These are phyloP conservation scores for Ceratocystis alfenasii DNA, from an alignment of 2,329 filamentous ascomycete genomes.

Conservation along the genomic window DNA sequence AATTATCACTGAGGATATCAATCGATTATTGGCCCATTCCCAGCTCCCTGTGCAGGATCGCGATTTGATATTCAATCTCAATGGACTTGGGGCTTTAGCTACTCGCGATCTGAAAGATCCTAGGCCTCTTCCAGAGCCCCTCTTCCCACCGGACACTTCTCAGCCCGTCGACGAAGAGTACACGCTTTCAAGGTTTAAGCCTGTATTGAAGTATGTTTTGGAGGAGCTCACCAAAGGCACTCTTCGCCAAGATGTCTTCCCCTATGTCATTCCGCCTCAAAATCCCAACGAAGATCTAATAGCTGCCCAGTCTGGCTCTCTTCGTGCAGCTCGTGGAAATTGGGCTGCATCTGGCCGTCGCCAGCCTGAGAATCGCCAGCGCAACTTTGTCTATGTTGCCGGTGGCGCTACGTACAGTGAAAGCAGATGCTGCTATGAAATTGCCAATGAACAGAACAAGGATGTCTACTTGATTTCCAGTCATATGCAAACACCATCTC, in stretches of 20 bases:
- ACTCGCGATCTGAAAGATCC: constrained; percentile 62
- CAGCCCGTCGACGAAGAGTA: constrained; percentile 58
- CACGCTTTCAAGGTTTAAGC: constrained; percentile 75
- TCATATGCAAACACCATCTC: constrained; percentile 78
- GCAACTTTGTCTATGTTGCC: constrained; percentile 87
- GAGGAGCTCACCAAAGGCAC: constrained; percentile 58
- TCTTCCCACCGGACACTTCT: constrained; percentile 47
- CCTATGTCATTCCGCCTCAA: constrained; percentile 59
- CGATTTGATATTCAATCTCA: constrained; percentile 63
- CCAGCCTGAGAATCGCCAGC: constrained; percentile 67
- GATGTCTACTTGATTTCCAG: constrained; percentile 84
- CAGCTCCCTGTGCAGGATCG: constrained; percentile 62
- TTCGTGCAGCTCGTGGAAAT: constrained; percentile 83
- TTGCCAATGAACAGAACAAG: constrained; percentile 56
- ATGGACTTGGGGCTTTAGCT: constrained; percentile 66
- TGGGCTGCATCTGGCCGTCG: constrained; percentile 78
- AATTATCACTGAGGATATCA: constrained; percentile 69
- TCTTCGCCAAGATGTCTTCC: constrained; percentile 55
- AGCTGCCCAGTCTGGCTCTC: constrained; percentile 53
- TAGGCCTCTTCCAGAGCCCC: constrained; percentile 48
- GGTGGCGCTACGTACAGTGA: constrained; percentile 93
- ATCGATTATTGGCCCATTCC: constrained; percentile 73
- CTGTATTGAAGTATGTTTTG: constrained; percentile 69
- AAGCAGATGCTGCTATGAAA: constrained; percentile 76
- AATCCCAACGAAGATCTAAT: constrained; percentile 49